A percentile compares a stretch with the other conserved stretches of the same genome.
Evolutionary conservation across 768 basidiomycete genomes (phyloP).

Genomic region (Naganishia onofrii): DNA sequence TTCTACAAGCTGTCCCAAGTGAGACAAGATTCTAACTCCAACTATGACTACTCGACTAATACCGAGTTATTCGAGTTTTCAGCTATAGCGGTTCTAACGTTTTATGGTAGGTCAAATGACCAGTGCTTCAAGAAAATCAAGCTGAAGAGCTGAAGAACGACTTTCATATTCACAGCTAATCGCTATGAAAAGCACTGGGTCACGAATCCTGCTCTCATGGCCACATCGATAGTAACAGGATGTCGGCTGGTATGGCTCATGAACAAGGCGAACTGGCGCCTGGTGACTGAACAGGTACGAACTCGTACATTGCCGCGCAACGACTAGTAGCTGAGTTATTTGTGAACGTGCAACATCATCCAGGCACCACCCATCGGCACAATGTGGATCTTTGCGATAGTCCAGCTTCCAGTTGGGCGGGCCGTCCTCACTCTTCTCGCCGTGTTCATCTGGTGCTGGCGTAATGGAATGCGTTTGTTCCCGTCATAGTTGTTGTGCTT

Average conservation of each 20-base stretch:
- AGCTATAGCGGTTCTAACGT: constrained; percentile 44
- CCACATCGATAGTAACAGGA: constrained; percentile 41
- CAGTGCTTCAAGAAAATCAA: neutral
- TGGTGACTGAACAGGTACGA: constrained; percentile 46
- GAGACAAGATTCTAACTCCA: constrained; percentile 14
- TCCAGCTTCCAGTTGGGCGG: constrained; percentile 45
- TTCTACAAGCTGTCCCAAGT: constrained; percentile 47
- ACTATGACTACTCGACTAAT: neutral
- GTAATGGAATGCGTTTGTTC: constrained; percentile 13
- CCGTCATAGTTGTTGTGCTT: neutral
- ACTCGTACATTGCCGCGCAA: neutral
- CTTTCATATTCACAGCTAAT: constrained; percentile 36
- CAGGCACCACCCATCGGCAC: constrained; percentile 50
- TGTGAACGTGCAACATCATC: neutral
- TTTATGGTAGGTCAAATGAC: constrained; percentile 39
- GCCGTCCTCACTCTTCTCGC: constrained; percentile 37
- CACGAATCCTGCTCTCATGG: constrained; percentile 40
- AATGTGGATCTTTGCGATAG: constrained; percentile 49
- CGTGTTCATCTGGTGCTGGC: constrained; percentile 42
- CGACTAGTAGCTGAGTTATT: neutral
- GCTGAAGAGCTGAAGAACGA: too few relatives aligned
- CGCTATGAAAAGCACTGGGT: constrained; percentile 39
- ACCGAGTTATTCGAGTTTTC: neutral
- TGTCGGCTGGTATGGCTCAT: constrained; percentile 48
- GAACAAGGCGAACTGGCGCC: constrained; percentile 45